A percentile compares a stretch with the other conserved stretches of the same genome.
Conservation (phyloP, 2,329 filamentous ascomycete species). For the Trichoderma pleuroti region DNA sequence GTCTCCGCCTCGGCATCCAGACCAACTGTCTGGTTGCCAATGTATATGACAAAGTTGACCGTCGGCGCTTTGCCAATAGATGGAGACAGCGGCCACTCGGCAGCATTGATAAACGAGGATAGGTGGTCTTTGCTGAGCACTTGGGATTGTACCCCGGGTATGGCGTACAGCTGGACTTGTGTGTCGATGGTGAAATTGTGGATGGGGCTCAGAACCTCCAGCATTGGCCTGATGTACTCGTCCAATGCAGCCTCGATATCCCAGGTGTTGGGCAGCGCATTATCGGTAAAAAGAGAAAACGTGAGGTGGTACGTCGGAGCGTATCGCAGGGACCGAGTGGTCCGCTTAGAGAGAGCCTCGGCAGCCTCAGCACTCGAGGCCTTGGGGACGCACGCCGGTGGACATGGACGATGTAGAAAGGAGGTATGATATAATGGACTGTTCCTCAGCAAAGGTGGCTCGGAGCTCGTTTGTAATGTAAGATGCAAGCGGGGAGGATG, state of each 20-base stretch:
- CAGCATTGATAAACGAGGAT: slow-evolving; percentile 93
- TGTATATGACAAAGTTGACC: slow-evolving; percentile 91
- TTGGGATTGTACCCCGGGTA: slow-evolving; percentile 58
- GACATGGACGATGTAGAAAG: slow-evolving; percentile 58
- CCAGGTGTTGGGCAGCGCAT: slow-evolving; percentile 78
- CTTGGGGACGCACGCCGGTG: slow-evolving; percentile 44
- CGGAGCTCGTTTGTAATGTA: slow-evolving; percentile 78
- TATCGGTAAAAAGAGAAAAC: slow-evolving; percentile 88
- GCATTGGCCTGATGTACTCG: slow-evolving; percentile 75
- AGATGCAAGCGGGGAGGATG: slow-evolving; percentile 68
- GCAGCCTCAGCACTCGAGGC: slow-evolving; percentile 49
- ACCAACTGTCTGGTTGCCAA: slow-evolving; percentile 71
- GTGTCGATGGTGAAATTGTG: slow-evolving; percentile 96
- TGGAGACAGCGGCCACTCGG: slow-evolving; percentile 93
- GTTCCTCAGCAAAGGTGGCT: slow-evolving; percentile 80
- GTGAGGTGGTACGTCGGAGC: slow-evolving; percentile 92
- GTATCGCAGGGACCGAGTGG: slow-evolving; percentile 83
- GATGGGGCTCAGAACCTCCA: slow-evolving; percentile 74
- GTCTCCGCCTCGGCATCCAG: slow-evolving; percentile 43
- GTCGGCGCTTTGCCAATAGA: slow-evolving; percentile 92
- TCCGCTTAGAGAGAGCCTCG: slow-evolving; percentile 62
- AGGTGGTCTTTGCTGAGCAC: slow-evolving; percentile 80
- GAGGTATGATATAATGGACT: slow-evolving; percentile 75
- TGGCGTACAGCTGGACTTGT: slow-evolving; percentile 92
- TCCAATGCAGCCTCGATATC: slow-evolving; percentile 80